Evolutionary conservation across 2,329 filamentous ascomycete species (phyloP), one percentile per base, ranked within the genome.

Genomic region (Harringtonia aguacate): DNA sequence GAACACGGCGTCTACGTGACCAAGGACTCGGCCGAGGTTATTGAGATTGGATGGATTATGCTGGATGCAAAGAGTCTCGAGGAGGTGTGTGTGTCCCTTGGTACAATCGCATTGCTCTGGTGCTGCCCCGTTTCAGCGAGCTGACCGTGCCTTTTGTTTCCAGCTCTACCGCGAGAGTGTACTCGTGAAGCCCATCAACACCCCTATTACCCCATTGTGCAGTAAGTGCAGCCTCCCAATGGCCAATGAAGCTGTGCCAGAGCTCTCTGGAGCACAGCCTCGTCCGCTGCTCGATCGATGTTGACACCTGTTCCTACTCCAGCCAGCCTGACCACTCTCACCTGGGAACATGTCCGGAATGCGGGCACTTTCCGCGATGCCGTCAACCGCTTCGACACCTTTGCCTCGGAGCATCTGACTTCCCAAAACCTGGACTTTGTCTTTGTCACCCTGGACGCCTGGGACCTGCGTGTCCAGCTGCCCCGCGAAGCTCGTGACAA

Each of bases 1-100:
- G 92, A 98, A 66, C 92, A 98, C 68, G 92, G 92, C 51, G 92
- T 98, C 53, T 98, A 98, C 66, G 92, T 98, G 47, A 98, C 92
- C 48, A 97, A 97, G 69, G 92, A 98, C 68, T 97, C 92, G 47
- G 92, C 92, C 50, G 92, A 98, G 71, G 92, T 98, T 54, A 98
- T 98, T 65, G 92, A 98, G 76, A 77, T 98, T 61, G 92, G 90
- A 52, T 98, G 92, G 92, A 95, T 97, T 60, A 70, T 98, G 58
- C 75, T 95, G 51, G 89, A 95, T 62, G 84, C 87, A 53, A 92
- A 90, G 70, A 84, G 78, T 51, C 84, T 88, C 56, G 89, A 95
- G 57, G 89, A 95, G 84, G 89, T 95, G 72, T 53, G 50, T 39
- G 38, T n/a, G n/a, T n/a, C n/a, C n/a, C n/a, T n/a, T n/a, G n/a